Evolutionary conservation across 2,329 filamentous ascomycete genomes (phyloP).

Genomic region (Gaeumannomyces tritici): DNA sequence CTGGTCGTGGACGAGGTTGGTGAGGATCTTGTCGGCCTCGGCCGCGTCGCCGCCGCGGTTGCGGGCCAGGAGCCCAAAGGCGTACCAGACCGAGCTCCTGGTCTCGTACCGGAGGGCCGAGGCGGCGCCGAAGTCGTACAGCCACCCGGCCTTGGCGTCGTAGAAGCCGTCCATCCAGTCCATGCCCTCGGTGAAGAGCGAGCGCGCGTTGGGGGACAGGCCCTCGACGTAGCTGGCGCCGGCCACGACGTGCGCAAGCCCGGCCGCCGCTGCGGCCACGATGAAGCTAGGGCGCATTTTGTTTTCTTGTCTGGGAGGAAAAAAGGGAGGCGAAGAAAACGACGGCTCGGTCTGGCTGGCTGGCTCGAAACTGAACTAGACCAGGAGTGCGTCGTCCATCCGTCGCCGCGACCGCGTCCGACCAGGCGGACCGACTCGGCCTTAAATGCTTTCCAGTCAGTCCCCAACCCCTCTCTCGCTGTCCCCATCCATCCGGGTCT

Average conservation of each 20-base stretch:
- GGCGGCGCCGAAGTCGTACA: slow-evolving; percentile 36
- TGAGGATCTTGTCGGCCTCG: slow-evolving; percentile 43
- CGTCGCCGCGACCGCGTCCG: not conserved
- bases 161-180: slow-evolving; percentile 21
- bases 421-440: not conserved
- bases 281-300: not conserved
- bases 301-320: too few relatives aligned
- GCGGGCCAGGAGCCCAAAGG: slow-evolving; percentile 44
- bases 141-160: slow-evolving; percentile 39
- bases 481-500: not conserved
- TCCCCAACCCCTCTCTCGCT: not conserved
- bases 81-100: slow-evolving; percentile 49
- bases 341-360: not conserved
- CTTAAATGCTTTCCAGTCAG: not conserved
- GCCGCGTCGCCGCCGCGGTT: slow-evolving; percentile 37
- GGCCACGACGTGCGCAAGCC: not conserved
- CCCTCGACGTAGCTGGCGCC: not conserved
- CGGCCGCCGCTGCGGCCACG: not conserved
- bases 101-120: slow-evolving; percentile 45
- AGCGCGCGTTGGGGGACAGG: not conserved
- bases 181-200: slow-evolving; percentile 2
- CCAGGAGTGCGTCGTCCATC: not conserved
- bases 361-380: too few relatives aligned
- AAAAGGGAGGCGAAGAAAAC: too few relatives aligned
- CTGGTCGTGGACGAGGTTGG: slow-evolving; percentile 41